Percentiles rank a stretch among this genome's conserved stretches.
phyloP scores from a whole-genome alignment of 73 alveolate species.

The Vitrella brassicaformis region DNA sequence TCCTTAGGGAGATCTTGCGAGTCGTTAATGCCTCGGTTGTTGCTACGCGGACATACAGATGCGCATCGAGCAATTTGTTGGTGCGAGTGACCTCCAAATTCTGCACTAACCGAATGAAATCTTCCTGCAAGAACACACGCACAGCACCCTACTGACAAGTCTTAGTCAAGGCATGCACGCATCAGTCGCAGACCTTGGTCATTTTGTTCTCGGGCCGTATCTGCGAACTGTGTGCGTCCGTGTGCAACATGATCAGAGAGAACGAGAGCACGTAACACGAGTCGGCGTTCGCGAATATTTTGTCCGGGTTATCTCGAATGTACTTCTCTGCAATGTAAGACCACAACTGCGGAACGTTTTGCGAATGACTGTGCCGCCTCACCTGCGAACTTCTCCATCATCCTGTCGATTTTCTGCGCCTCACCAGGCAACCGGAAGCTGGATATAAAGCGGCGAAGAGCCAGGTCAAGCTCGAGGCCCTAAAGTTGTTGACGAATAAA shows the following conservation, averaged over 20 bases:
- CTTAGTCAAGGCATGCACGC: too few species aligned
- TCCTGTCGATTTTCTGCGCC: conserved; percentile 81
- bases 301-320: conserved; percentile 69
- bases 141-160: too few species aligned
- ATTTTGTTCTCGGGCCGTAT: conserved; percentile 44
- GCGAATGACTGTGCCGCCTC: too few species aligned
- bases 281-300: conserved; percentile 73
- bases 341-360: too few species aligned
- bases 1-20: conserved; percentile 58
- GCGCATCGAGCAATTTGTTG: too few species aligned
- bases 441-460: conserved; percentile 71
- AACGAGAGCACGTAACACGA: conserved; percentile 57
- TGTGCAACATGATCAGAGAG: conserved; percentile 84
- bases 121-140: too few species aligned
- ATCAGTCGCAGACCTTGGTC: conserved; percentile 45
- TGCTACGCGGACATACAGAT: too few species aligned
- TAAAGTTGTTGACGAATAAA: too few species aligned
- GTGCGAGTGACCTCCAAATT: too few species aligned
- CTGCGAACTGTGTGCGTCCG: conserved; percentile 67
- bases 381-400: conserved; percentile 88
- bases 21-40: conserved; percentile 50
- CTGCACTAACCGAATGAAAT: too few species aligned
- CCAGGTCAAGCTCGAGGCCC: conserved; percentile 57
- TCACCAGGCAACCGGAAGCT: conserved; percentile 90
- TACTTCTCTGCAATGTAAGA: too few species aligned